Base-by-base conservation (phyloP, 2,329 filamentous ascomycete genomes). In the Purpureocillium lavendulum region DNA sequence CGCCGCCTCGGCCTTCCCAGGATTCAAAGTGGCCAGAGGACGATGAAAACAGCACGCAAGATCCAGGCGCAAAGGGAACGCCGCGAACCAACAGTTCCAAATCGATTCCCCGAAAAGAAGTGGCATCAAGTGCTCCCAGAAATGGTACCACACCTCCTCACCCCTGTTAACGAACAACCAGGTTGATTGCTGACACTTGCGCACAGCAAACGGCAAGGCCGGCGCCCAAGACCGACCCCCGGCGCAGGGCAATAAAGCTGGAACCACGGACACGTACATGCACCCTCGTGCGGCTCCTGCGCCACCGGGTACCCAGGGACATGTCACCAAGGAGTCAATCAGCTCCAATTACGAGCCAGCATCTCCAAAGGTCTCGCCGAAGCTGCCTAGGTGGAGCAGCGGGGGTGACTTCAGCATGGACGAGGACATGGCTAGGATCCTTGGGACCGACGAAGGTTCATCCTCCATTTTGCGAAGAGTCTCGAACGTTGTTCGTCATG, bases 321-420 rank as follows among this genome's bases (percentile, higher is more conserved):
- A 67, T 30, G 49, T 57, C 26, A 58, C 54, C 40, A 75, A 74
- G 45, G 74, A 76, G 35, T 66, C 75, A 15, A 56, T 63, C 16
- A 66, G 58, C 44, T 64, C 70, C 38, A 60, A 66, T 51, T 55
- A 64, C 44, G 54, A 57, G 16, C 47, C 49, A 30, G 49, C 45
- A 52, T 72, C 59, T 44, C 66, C 59, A 47, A 75, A 77, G 48
- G 60, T 62, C 30, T 85, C 82, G 9, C 80, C 83, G 9, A 80
- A 80, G 51, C 66, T 87, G 45, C 77, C 83, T 48, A 73, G 82
- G 53, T 86, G 77, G 77, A 94, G 84, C 60, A 74, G 77, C 33
- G 87, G 86, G 38, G 87, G 82, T 40, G 88, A 94, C 48, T 92
- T 96, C 55, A 92, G 84, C 43, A 80, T 95, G 82, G 90, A 97